Evolutionary conservation across 2,329 filamentous ascomycete species (phyloP).

Genomic region (Pestalotiopsis sp.): DNA sequence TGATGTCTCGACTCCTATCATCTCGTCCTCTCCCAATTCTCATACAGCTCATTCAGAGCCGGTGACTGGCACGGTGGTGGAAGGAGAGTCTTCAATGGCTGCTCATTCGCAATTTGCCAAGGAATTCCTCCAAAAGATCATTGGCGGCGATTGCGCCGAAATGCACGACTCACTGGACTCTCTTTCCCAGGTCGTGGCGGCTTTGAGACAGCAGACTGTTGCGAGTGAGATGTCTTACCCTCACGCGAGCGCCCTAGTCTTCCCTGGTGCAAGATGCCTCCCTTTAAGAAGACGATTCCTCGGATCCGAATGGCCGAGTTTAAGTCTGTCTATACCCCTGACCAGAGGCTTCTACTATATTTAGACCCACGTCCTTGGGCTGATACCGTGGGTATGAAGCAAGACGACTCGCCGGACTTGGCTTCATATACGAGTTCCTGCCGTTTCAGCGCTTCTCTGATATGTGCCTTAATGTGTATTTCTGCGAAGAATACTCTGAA

Average conservation of each 20-base stretch:
- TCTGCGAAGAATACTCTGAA: slow-evolving; percentile 47
- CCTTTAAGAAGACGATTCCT: not conserved
- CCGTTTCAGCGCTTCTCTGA: not conserved
- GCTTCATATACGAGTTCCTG: not conserved
- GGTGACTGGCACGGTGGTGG: slow-evolving; percentile 40
- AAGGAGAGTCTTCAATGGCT: slow-evolving; percentile 49
- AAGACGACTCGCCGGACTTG: not conserved
- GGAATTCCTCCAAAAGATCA: slow-evolving; percentile 51
- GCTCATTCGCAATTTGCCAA: slow-evolving; percentile 52
- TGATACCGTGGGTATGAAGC: not conserved
- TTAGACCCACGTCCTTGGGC: not conserved
- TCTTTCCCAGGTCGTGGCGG: slow-evolving; percentile 48
- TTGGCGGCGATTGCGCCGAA: slow-evolving; percentile 38
- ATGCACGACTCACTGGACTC: slow-evolving; percentile 34
- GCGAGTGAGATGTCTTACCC: not conserved
- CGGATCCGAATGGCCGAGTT: not conserved
- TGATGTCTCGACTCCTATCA: not conserved
- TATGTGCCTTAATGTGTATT: slow-evolving; percentile 35
- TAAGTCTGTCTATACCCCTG: not conserved
- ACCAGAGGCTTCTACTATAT: not conserved
- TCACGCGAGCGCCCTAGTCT: not conserved
- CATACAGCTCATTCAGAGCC: not conserved
- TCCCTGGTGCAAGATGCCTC: not conserved
- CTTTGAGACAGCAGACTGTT: slow-evolving; percentile 44
- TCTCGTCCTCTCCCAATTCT: not conserved